These are phyloP conservation scores for Fusarium oxysporum DNA, from an alignment of 2,329 filamentous ascomycete species.

Conservation along the genomic window DNA sequence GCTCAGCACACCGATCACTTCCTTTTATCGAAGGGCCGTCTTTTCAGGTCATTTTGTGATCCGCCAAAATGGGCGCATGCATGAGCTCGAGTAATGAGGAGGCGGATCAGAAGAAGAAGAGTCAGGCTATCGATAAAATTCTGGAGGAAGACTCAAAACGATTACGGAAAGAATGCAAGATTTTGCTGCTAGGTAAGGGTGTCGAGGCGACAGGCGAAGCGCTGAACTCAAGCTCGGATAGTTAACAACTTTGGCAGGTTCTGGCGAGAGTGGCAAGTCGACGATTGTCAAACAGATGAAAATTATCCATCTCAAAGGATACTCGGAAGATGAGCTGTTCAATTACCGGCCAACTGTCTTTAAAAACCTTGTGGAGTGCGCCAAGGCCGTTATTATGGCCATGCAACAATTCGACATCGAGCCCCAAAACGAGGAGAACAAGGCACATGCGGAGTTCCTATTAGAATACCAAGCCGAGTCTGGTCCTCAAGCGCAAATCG, in stretches of 20 bases:
- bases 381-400: conserved; percentile 89
- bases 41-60: conserved; percentile 28
- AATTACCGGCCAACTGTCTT: conserved; percentile 97
- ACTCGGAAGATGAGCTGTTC: conserved; percentile 91
- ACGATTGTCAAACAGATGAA: conserved; percentile 99
- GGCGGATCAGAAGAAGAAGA: conserved; percentile 93
- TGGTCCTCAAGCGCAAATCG: conserved; percentile 86
- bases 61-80: conserved; percentile 84
- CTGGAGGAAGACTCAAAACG: conserved; percentile 95
- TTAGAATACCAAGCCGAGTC: conserved; percentile 90
- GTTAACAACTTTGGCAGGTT: conserved; percentile 70
- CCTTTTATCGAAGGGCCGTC: conserved; percentile 19
- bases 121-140: conserved; percentile 92
- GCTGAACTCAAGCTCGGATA: background rate
- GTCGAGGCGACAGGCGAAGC: conserved; percentile 17
- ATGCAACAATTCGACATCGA: conserved; percentile 93
- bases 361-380: conserved; percentile 97
- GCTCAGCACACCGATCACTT: conserved; percentile 13
- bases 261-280: conserved; percentile 98
- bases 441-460: conserved; percentile 81
- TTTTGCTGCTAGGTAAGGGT: conserved; percentile 85
- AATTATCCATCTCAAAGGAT: conserved; percentile 98
- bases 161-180: conserved; percentile 98
- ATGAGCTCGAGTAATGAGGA: conserved; percentile 91
- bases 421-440: conserved; percentile 77